These are phyloP conservation scores for Cystoderma amianthinum DNA, from an alignment of 768 basidiomycete species.

Conservation along the genomic window DNA sequence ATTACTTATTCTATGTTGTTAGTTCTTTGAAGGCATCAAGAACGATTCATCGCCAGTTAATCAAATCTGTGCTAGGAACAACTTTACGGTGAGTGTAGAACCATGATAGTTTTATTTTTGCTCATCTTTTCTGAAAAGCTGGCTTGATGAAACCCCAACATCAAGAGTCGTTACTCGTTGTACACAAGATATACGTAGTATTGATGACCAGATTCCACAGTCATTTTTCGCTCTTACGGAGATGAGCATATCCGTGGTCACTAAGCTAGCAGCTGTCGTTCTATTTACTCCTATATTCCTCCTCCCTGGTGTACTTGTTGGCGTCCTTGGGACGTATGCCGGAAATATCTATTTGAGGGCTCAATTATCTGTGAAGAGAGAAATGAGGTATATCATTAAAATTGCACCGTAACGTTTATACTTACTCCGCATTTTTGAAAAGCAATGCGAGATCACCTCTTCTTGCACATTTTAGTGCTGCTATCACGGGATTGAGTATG, in stretches of 20 bases:
- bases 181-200: constrained; percentile 49
- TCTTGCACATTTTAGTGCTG: constrained; percentile 32
- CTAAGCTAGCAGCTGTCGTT: constrained; percentile 29
- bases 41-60: constrained; percentile 41
- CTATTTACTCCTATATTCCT: constrained; percentile 30
- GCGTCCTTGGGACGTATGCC: constrained; percentile 28
- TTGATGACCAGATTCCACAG: constrained; percentile 34
- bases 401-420: no score
- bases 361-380: constrained; percentile 31
- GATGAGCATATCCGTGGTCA: constrained; percentile 20
- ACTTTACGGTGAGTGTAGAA: constrained; percentile 42
- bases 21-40: constrained; percentile 47
- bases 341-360: constrained; percentile 28
- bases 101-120: no score
- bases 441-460: constrained; percentile 8
- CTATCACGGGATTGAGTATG: constrained; percentile 42
- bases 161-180: constrained; percentile 48
- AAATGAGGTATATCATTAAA: constrained; percentile 29
- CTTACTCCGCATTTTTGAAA: no score
- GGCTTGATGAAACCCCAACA: constrained; percentile 26
- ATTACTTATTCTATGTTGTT: constrained; percentile 30
- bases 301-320: constrained; percentile 30
- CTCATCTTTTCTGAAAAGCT: constrained; percentile 29
- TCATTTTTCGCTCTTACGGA: constrained; percentile 15
- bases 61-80: constrained; percentile 47